These are phyloP conservation scores for Neopestalotiopsis sp. DNA, from an alignment of 2,329 filamentous ascomycete species.

Conservation along the genomic window DNA sequence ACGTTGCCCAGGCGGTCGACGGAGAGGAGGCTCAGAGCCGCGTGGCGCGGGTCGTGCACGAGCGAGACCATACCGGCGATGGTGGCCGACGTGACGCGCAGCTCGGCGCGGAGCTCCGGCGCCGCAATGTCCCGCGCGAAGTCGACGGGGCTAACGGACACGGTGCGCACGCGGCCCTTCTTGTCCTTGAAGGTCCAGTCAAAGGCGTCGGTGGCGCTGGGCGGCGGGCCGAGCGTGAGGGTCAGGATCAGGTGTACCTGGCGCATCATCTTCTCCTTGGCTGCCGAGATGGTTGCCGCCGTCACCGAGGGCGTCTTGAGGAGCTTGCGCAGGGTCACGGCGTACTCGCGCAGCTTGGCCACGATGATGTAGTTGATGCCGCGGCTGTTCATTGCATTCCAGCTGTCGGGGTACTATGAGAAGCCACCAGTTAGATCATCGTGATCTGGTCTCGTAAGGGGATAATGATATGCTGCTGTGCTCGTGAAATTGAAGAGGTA, in stretches of 20 bases:
- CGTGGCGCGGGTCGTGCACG: constrained; percentile 84
- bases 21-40: constrained; percentile 73
- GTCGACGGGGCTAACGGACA: constrained; percentile 69
- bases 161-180: constrained; percentile 64
- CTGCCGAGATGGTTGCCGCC: constrained; percentile 46
- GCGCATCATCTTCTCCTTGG: constrained; percentile 77
- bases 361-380: constrained; percentile 77
- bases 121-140: constrained; percentile 74
- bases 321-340: constrained; percentile 70
- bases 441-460: too few relatives aligned
- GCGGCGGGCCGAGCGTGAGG: constrained; percentile 80
- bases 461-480: too few relatives aligned
- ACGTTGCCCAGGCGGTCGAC: constrained; percentile 83
- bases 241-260: constrained; percentile 85
- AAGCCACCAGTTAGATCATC: too few relatives aligned
- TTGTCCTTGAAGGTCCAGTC: constrained; percentile 81
- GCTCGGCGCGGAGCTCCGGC: constrained; percentile 49
- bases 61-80: constrained; percentile 78
- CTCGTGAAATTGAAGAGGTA: too few relatives aligned
- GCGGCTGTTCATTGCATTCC: constrained; percentile 74
- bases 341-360: constrained; percentile 86
- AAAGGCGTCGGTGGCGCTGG: constrained; percentile 70
- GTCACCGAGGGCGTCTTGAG: constrained; percentile 41
- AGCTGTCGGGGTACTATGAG: constrained; percentile 73
- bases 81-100: constrained; percentile 60